Evolutionary conservation across 257 asterid species (phyloP), one percentile per base, ranked within the genome.

Genomic region (Solanum ossicruentum): DNA sequence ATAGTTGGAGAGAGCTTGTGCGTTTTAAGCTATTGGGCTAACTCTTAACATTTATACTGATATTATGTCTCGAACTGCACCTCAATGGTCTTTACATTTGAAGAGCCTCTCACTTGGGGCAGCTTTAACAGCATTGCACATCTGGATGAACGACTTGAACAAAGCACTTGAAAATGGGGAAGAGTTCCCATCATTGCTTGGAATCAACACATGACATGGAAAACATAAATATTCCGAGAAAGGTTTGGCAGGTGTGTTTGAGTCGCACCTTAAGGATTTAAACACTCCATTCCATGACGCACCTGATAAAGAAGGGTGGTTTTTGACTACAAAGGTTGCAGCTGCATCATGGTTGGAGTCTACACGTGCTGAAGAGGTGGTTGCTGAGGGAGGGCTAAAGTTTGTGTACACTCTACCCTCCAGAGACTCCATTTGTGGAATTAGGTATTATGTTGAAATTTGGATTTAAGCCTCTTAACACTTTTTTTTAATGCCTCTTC

Each of bases 191-290:
- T 83, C 95, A 61, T 65, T 95, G 91, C 95, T 97, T 36, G 99
- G 98, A 86, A 97, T 97, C 80, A 93, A 94, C 87, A 95, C 99
- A 10, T 98, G 99, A 10, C 98, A 94, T 32, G 98, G 98, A 67
- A 97, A 95, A 81, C 98, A 95, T 84, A 95, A 90, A 56, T 94
- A 88, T 87, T 95, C 99, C 0, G 97, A 94, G 85, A 94, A 91
- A 85, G 98, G 98, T 13, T 84, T 97, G 70, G 95, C 96, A 0
- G 91, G 92, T 15, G 88, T 87, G 54, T 93, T 97, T 75, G 97
- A 90, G 90, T 88, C 92, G 5, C 98, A 92, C 87, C 87, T 97
- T 88, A 92, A 91, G 91, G 95, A 94, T 85, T 90, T 95, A 7
- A 89, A 91, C 58, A 94, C 99, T 61, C 99, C 99, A 2, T 97